Base-by-base conservation (phyloP, 768 basidiomycete genomes). In the Sarcodon aspratus region DNA sequence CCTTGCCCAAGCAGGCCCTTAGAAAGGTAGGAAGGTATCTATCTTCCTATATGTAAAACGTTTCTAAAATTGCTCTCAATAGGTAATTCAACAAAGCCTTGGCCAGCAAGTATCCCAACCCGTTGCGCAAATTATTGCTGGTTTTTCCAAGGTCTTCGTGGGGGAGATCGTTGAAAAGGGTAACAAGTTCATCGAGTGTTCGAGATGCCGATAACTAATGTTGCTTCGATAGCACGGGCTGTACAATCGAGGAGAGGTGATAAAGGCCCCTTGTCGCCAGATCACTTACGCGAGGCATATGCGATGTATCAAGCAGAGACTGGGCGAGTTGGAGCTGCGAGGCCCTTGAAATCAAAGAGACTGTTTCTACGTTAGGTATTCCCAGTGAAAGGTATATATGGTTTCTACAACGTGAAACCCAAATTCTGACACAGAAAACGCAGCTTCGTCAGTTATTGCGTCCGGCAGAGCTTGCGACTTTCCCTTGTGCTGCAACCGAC, bases 151-250 rank as follows among this genome's bases (percentile, higher is more conserved):
- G 59, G 89, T 95, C 0, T 95, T 93, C 52, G 89, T 95, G 3
- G 92, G 92, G 3, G 91, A 94, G 62, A 86, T 95, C 6, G 76
- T 93, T 13, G 91, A 93, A 60, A 86, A 85, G 66, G 90, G 90
- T 88, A 27, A 27, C 21, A 27, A 27, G 5, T 27, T 5, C 21
- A 27, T 27, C 21, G 21, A 27, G 21, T 27, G 21, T 27, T 27
- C 21, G 5, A 45, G 48, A 57, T 1, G 5, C 8, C 48, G 2
- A 13, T 33, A 8, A 33, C 42, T 36, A 12, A 15, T 43, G 4
- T 48, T 8, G n/a, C 35, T 48, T n/a, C 27, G 18, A 36, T 55
- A 36, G 91, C 89, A 17, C 85, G 89, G 8, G 70, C 75, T 6
- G 83, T 87, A 0, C 91, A 94, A 63, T 67, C 68, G 17, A 74